Evolutionary conservation across 768 basidiomycete genomes (phyloP).

Genomic region (Leccinum subtestaceum): DNA sequence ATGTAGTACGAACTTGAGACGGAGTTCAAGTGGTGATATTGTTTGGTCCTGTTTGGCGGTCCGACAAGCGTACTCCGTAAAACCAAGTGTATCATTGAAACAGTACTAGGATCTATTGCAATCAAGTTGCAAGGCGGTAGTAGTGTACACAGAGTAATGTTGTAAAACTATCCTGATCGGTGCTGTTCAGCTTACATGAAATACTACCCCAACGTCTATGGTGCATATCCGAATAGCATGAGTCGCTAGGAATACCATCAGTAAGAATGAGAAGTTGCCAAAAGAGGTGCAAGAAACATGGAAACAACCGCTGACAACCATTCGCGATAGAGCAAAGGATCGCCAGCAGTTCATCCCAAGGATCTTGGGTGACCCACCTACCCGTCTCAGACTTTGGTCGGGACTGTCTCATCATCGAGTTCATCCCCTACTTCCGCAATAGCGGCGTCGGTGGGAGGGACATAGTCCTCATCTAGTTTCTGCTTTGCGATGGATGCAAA

Average conservation of each 20-base stretch:
- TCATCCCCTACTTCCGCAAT: conserved; percentile 21
- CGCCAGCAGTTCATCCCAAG: conserved; percentile 33
- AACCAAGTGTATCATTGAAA: no score
- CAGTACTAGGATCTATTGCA: not conserved
- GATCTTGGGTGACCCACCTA: conserved; percentile 14
- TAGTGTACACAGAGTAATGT: not conserved
- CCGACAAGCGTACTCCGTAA: not conserved
- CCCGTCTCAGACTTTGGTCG: conserved; percentile 5
- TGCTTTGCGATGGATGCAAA: conserved; percentile 43
- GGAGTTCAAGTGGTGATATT: not conserved
- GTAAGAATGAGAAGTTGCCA: not conserved
- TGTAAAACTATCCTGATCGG: not conserved
- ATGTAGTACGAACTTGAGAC: no score
- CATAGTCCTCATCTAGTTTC: conserved; percentile 28
- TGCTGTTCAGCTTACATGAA: not conserved
- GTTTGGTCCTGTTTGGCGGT: conserved; percentile 26
- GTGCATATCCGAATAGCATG: not conserved
- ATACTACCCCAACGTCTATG: not conserved
- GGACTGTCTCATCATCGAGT: conserved; percentile 16
- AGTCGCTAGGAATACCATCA: conserved; percentile 4
- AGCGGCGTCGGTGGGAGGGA: conserved; percentile 7
- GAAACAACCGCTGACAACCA: conserved; percentile 32
- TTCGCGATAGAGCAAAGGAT: conserved; percentile 32
- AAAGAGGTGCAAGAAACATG: conserved; percentile 18
- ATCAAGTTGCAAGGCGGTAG: not conserved